A percentile compares a stretch with the other conserved stretches of the same genome.
Evolutionary conservation across 192 early-diverging fungal species (phyloP).

Genomic region (Coemansia sp.): DNA sequence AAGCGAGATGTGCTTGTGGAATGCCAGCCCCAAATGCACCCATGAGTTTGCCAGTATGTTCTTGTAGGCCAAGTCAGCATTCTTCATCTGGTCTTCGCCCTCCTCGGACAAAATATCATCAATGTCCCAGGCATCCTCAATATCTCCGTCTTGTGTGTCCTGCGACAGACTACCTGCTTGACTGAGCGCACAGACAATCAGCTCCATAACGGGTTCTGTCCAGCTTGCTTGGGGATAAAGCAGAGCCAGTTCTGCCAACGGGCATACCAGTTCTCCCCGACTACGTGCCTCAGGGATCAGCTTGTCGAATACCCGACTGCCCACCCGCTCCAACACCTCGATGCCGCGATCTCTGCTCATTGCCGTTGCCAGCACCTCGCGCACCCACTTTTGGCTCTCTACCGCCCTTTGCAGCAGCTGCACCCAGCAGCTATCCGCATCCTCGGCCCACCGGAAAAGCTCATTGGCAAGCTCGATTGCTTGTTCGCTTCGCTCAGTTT

Average conservation of each 20-base stretch:
- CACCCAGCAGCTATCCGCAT: slow-evolving; percentile 10
- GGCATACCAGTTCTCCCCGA: background rate
- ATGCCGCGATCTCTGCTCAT: background rate
- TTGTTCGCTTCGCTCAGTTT: background rate
- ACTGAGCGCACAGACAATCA: slow-evolving; percentile 11
- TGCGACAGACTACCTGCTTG: too few species aligned
- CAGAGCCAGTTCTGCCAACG: slow-evolving; percentile 4
- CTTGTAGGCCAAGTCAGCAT: too few species aligned
- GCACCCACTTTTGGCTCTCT: slow-evolving; percentile 3
- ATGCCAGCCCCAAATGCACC: background rate
- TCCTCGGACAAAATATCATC: slow-evolving; percentile 28
- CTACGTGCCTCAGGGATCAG: slow-evolving; percentile 5
- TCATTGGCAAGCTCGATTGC: slow-evolving; percentile 9
- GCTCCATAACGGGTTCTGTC: slow-evolving; percentile 27
- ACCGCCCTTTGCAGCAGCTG: slow-evolving; percentile 21
- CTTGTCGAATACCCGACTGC: slow-evolving; percentile 3
- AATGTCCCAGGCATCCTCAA: slow-evolving; percentile 27
- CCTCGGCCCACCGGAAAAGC: slow-evolving; percentile 17
- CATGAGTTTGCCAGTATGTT: background rate
- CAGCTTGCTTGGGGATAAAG: background rate
- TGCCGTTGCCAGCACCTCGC: background rate
- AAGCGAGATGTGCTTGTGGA: too few species aligned
- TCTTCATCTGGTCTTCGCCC: background rate
- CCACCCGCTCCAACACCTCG: background rate
- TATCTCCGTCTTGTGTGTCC: too few species aligned